Evolutionary conservation across 345 rosid genomes (phyloP), one percentile per base, ranked within the genome.

Genomic region (Citrus glauca): DNA sequence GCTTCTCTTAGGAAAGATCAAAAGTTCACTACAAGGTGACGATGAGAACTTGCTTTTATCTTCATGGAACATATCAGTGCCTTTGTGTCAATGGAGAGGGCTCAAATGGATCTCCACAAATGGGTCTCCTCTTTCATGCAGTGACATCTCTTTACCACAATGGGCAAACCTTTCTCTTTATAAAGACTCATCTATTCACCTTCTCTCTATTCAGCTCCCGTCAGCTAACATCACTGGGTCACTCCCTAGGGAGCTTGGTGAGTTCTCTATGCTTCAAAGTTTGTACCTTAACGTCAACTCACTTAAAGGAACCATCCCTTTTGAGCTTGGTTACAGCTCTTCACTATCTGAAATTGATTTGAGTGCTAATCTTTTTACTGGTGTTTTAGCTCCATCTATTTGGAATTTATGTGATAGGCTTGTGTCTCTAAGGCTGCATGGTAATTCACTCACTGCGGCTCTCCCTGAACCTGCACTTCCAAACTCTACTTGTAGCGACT

Each of bases 51-150:
- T 96, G 35, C 88, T 96, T n/a, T 89, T 96, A 30, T 86, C 97
- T 60, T 92, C 97, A 28, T 96, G 99, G 99, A 96, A 96, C 90
- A 56, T 92, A 2, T 86, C 98, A 2, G 88, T 94, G 50, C 97
- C 99, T 0, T 85, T 96, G 9, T 96, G 99, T 76, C 98, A 94
- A 83, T 96, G 99, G 99, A 86, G 97, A 84, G 99, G 98, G 27
- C 93, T 96, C 75, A 90, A 94, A 84, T 96, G 99, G 99, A 94
- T 90, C 24, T 87, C 87, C 88, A 86, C 91, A 80, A 67, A 87
- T 80, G 97, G 95, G 33, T 77, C 87, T 81, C 83, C 89, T 48
- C 88, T 88, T 74, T 77, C 85, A 40, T 96, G 99, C 67, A 70
- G 48, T 19, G 92, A 90, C 78, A 73, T 88, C 74, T 87, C 92